Base-by-base conservation (phyloP, 2,329 filamentous ascomycete genomes). In the Cercospora citrullina region DNA sequence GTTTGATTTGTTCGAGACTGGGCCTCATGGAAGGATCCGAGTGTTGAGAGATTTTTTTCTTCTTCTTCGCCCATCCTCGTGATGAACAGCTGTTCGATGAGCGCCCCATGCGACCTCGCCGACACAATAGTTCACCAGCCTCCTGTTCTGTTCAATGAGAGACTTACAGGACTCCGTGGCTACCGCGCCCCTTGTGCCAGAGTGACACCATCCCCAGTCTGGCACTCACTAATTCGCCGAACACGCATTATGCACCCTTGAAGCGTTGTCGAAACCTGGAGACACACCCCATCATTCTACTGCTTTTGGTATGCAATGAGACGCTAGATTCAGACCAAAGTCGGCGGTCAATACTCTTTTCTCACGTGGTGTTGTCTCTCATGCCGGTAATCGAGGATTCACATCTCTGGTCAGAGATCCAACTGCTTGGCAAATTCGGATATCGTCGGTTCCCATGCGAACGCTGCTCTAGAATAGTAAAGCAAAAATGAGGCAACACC, bases 191-290 rank as follows among this genome's bases (percentile, higher is more conserved):
- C 33, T 42, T 55, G 48, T 28, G 48, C 48, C 48, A 55, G 23
- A 55, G 48, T 55, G 48, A 55, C 48, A 55, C 48, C 48, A 55
- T 55, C 48, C 48, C 48, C 48, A 28, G 23, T 55, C 48, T 55
- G 48, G 48, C 23, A 55, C 12, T 28, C 48, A 28, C 48, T 55
- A 55, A 55, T 55, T 55, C 48, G 48, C 48, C 48, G 48, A 28
- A 55, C 48, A 55, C 23, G 23, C 6, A 26, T 28, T 16, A 33
- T 10, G 14, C 21, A 18, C 31, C 55, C 55, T 36, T 18, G 55
- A 36, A 59, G 55, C 55, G 30, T 36, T 18, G 30, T 31, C n/a
- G 31, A 59, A 59, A 59, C 55, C 55, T 59, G 55, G 55, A 59
- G 55, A 59, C 31, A 36, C 14, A 31, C 28, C 18, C 55, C 55